These are phyloP conservation scores for Leishmania amazonensis DNA, from an alignment of 208 protist genomes.

Conservation along the genomic window DNA sequence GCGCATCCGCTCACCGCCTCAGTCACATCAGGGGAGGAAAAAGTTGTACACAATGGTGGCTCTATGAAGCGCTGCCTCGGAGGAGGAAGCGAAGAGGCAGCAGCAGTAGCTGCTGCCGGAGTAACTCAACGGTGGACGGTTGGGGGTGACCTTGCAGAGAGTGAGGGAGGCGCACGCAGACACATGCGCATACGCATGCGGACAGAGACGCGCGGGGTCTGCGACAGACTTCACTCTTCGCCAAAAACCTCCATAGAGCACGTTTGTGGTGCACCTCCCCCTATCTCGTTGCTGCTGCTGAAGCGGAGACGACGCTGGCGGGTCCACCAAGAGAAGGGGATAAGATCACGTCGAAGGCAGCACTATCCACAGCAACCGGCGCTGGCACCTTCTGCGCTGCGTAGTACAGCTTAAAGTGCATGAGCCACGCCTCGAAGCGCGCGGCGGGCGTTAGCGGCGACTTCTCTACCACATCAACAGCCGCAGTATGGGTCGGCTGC, in stretches of 20 bases:
- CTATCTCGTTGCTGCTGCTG: not conserved
- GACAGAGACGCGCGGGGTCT: not conserved
- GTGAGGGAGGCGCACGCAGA: not conserved
- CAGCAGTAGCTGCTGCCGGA: not conserved
- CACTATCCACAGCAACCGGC: constrained; percentile 48
- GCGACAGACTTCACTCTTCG: not conserved
- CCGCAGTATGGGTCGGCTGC: not conserved
- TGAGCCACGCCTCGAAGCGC: constrained; percentile 45
- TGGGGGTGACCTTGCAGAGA: not conserved
- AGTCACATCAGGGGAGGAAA: not conserved
- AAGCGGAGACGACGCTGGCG: not conserved
- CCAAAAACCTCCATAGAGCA: not conserved
- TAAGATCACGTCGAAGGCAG: constrained; percentile 56
- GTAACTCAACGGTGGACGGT: no score
- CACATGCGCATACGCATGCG: not conserved
- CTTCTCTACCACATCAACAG: not conserved
- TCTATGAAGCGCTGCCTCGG: constrained; percentile 10
- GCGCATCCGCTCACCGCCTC: not conserved
- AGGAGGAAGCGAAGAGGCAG: not conserved
- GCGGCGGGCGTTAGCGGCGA: constrained; percentile 1
- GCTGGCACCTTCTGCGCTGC: constrained; percentile 31
- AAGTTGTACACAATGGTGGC: not conserved
- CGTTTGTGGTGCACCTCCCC: not conserved
- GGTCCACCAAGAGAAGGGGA: constrained; percentile 3
- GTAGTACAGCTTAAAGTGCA: constrained; percentile 41